Percentiles rank a stretch among this genome's conserved stretches.
These are phyloP conservation scores for Bruguiera gymnorhiza DNA, from an alignment of 345 rosid genomes.

Conservation along the genomic window DNA sequence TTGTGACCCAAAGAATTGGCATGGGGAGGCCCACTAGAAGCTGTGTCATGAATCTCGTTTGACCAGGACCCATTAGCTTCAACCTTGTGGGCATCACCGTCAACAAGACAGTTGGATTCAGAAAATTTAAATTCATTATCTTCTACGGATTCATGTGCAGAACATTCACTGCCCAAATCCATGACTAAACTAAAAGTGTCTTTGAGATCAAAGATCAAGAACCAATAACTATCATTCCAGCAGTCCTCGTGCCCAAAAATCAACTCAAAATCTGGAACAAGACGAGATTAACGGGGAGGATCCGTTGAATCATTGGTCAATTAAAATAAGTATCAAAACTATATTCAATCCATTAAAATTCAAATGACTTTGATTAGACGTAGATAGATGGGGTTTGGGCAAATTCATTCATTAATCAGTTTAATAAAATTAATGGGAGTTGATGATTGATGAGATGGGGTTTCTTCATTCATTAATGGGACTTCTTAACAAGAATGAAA, in stretches of 20 bases:
- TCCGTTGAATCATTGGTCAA: not conserved
- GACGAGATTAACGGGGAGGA: not conserved
- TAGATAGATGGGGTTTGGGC: too few species aligned
- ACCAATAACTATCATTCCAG: constrained; percentile 53
- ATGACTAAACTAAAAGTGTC: constrained; percentile 14
- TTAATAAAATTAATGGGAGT: too few species aligned
- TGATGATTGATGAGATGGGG: too few species aligned
- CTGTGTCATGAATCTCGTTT: constrained; percentile 23
- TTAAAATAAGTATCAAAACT: too few species aligned
- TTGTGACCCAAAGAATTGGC: constrained; percentile 10
- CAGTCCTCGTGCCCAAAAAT: constrained; percentile 29
- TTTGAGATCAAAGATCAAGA: constrained; percentile 55
- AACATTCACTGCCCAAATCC: constrained; percentile 44
- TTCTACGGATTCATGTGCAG: constrained; percentile 48
- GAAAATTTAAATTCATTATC: constrained; percentile 33
- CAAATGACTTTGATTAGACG: too few species aligned
- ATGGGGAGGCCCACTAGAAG: constrained; percentile 14
- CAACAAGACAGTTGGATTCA: not conserved
- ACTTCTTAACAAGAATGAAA: too few species aligned
- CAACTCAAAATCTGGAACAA: constrained; percentile 30
- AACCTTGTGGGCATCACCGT: constrained; percentile 2
- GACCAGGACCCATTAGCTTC: constrained; percentile 39
- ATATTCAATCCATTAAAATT: too few species aligned
- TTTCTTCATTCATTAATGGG: too few species aligned
- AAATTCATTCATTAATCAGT: too few species aligned